Evolutionary conservation across 352 stramenopile species (phyloP), one percentile per base, ranked within the genome.

Genomic region (Phytophthora tentaculata): DNA sequence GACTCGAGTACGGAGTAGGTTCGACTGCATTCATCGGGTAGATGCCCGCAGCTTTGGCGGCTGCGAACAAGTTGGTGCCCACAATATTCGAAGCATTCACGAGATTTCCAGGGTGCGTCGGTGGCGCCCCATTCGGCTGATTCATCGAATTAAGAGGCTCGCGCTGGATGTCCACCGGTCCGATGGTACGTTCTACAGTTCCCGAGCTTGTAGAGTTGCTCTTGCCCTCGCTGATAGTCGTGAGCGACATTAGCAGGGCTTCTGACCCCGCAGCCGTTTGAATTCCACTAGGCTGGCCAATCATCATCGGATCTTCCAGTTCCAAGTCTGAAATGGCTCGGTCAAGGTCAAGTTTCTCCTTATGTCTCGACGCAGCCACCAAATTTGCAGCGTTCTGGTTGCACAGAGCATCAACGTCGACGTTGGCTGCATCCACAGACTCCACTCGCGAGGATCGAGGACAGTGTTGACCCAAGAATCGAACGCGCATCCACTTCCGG

Each of bases 301-400:
- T 90, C 83, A 92, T 90, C 84, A 95, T 93, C 0, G 89, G 89
- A 44, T 96, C 87, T 68, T 96, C 86, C 0, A 96, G 76, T 68
- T 94, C 84, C 24, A 96, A 58, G 58, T 95, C 84, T 2, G 88
- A 93, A 26, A 96, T 96, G 22, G 88, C 88, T 2, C 85, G 79
- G 10, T 86, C 84, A 23, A 94, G 60, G 52, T 96, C 88, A 0
- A 96, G 77, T 14, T 85, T 83, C 63, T 94, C 82, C 23, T 83
- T 90, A 62, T 96, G 88, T 0, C 74, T 83, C 0, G 84, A 94
- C 0, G 88, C 88, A 0, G 86, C 83, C 12, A 91, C 83, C 19
- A 94, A 53, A 50, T 92, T 91, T 0, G 67, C 81, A 8, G 72
- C 72, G 9, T 68, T 83, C 19, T 79, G 71, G 28, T 80, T 77